Evolutionary conservation across 352 stramenopile genomes (phyloP).

Genomic region (Globisporangium cylindrosporum): DNA sequence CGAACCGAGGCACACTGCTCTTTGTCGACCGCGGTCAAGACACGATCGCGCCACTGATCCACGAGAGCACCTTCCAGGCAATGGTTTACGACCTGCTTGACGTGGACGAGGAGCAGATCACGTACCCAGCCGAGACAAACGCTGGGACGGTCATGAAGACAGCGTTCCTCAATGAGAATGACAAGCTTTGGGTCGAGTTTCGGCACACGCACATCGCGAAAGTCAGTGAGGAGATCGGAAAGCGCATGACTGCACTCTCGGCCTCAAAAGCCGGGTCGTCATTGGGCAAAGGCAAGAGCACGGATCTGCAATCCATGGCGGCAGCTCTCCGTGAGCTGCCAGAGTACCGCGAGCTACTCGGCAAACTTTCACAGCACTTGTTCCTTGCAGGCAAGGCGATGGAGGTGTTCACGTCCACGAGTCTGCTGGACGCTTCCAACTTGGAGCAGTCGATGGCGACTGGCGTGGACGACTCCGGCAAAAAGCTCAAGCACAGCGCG

Average conservation of each 20-base stretch:
- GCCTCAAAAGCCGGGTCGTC: slow-evolving; percentile 80
- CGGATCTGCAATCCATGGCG: slow-evolving; percentile 91
- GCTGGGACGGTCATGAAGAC: slow-evolving; percentile 79
- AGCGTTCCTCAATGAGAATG: slow-evolving; percentile 96
- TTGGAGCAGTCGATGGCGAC: slow-evolving; percentile 95
- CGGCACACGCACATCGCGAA: slow-evolving; percentile 95
- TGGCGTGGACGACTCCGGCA: slow-evolving; percentile 91
- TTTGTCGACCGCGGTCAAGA: slow-evolving; percentile 94
- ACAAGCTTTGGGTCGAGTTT: slow-evolving; percentile 96
- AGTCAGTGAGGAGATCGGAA: slow-evolving; percentile 78
- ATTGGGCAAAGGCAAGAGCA: slow-evolving; percentile 74
- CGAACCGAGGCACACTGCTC: slow-evolving; percentile 90
- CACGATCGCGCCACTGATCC: slow-evolving; percentile 93
- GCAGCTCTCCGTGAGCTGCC: slow-evolving; percentile 88
- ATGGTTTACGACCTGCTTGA: slow-evolving; percentile 96
- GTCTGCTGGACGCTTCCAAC: slow-evolving; percentile 89
- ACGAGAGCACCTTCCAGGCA: slow-evolving; percentile 97
- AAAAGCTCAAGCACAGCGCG: slow-evolving; percentile 81
- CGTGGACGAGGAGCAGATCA: slow-evolving; percentile 94
- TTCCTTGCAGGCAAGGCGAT: slow-evolving; percentile 93
- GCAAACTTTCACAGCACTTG: slow-evolving; percentile 94
- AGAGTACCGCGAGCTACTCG: slow-evolving; percentile 94
- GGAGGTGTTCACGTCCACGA: slow-evolving; percentile 88
- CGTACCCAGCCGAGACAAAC: slow-evolving; percentile 87
- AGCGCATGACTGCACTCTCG: slow-evolving; percentile 70